These are phyloP conservation scores for Dendrothele bispora DNA, from an alignment of 768 basidiomycete species.

Conservation along the genomic window DNA sequence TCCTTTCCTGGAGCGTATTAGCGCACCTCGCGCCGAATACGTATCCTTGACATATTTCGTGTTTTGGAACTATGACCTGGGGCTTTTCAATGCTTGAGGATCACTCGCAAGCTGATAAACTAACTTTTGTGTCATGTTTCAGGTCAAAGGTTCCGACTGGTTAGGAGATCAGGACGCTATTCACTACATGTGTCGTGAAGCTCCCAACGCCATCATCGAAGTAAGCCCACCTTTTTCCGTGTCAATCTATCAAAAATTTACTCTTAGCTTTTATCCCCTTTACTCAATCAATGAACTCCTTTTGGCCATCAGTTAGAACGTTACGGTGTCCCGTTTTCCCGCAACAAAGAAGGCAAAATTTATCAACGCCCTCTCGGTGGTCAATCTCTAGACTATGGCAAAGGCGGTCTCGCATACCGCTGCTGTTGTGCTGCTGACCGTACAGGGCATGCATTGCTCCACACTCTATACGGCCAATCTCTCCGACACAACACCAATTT, in stretches of 20 bases:
- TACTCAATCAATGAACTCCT: too few species aligned
- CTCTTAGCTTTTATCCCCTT: too few species aligned
- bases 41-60: too few species aligned
- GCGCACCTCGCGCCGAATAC: too few species aligned
- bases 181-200: slow-evolving; percentile 99
- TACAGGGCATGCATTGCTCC: slow-evolving; percentile 96
- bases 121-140: slow-evolving; percentile 12
- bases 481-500: slow-evolving; percentile 99
- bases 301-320: slow-evolving; percentile 79
- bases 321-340: slow-evolving; percentile 97
- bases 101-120: too few species aligned
- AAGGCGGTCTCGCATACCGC: slow-evolving; percentile 98
- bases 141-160: slow-evolving; percentile 99
- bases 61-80: too few species aligned
- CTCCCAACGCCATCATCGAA: slow-evolving; percentile 91
- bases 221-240: slow-evolving; percentile 33
- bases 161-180: slow-evolving; percentile 99
- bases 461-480: slow-evolving; percentile 99
- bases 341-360: slow-evolving; percentile 98
- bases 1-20: too few species aligned
- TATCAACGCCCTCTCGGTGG: slow-evolving; percentile 99
- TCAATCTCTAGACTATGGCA: slow-evolving; percentile 94
- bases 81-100: too few species aligned
- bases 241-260: background rate
- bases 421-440: slow-evolving; percentile 98